A percentile compares a stretch with the other conserved stretches of the same genome.
Evolutionary conservation across 768 basidiomycete genomes (phyloP).

Genomic region (Hysterangium stoloniferum): DNA sequence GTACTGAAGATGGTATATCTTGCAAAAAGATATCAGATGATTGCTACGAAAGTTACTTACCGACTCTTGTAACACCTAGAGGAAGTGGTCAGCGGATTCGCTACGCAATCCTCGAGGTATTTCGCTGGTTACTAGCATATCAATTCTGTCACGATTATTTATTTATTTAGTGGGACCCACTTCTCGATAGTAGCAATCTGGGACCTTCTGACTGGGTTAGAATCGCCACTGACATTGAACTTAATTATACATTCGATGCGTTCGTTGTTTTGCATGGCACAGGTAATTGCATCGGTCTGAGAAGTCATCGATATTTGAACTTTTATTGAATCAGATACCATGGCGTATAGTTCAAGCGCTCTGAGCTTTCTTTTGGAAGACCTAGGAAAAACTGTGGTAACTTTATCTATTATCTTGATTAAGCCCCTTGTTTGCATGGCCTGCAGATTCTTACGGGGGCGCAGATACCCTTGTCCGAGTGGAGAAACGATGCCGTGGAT

Average conservation of each 20-base stretch:
- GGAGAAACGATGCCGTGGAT: constrained; percentile 92
- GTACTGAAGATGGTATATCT: constrained; percentile 18
- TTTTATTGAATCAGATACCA: constrained; percentile 47
- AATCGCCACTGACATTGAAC: constrained; percentile 86
- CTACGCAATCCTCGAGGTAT: constrained; percentile 78
- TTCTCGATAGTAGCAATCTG: constrained; percentile 86
- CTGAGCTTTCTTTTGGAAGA: constrained; percentile 89
- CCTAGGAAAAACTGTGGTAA: constrained; percentile 83
- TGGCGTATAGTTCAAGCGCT: constrained; percentile 85
- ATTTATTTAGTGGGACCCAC: constrained; percentile 64
- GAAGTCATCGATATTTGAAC: not conserved
- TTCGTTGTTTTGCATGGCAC: constrained; percentile 89
- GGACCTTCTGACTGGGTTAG: constrained; percentile 86
- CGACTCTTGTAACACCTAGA: constrained; percentile 73
- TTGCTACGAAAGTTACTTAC: constrained; percentile 66
- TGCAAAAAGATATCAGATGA: constrained; percentile 47
- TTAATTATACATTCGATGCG: constrained; percentile 88
- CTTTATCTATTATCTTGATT: not conserved
- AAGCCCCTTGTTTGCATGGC: not conserved
- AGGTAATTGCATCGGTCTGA: not conserved
- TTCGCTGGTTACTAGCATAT: constrained; percentile 7
- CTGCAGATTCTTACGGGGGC: constrained; percentile 82
- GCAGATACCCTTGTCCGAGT: constrained; percentile 85
- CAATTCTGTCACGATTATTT: constrained; percentile 6
- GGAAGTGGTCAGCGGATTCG: constrained; percentile 64